These are phyloP conservation scores for Neofusicoccum umdonicola DNA, from an alignment of 2,329 filamentous ascomycete genomes.

Conservation along the genomic window DNA sequence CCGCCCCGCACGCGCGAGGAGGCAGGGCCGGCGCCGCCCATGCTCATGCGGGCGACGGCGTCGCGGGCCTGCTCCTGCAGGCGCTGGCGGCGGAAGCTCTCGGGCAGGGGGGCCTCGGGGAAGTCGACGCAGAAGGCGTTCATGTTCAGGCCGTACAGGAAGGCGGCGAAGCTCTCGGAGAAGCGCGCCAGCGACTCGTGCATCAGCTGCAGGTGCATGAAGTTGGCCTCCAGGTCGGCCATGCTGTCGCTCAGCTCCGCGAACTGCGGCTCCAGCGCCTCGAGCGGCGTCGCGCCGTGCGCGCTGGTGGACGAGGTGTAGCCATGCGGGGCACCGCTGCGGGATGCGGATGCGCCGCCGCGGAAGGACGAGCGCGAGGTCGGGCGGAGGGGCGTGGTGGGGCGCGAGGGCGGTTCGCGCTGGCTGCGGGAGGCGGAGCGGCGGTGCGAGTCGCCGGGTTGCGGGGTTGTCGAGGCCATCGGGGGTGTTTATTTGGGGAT, in stretches of 20 bases:
- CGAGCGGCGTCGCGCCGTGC: constrained; percentile 64
- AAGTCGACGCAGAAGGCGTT: constrained; percentile 99
- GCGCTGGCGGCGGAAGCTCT: constrained; percentile 70
- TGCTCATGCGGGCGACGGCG: constrained; percentile 4
- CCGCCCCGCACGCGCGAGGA: not conserved
- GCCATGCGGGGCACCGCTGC: constrained; percentile 19
- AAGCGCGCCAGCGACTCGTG: constrained; percentile 92
- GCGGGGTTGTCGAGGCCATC: constrained; percentile 25
- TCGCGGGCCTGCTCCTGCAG: constrained; percentile 46
- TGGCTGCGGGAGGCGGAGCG: constrained; percentile 58
- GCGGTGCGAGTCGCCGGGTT: constrained; percentile 5
- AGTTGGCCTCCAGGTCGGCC: constrained; percentile 93
- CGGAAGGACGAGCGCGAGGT: constrained; percentile 87
- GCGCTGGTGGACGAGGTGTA: constrained; percentile 34
- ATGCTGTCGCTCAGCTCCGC: constrained; percentile 91
- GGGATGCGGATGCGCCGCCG: constrained; percentile 53
- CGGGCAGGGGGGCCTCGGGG: constrained; percentile 82
- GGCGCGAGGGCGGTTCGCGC: constrained; percentile 61
- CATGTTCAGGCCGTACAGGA: constrained; percentile 96
- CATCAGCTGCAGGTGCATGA: constrained; percentile 96
- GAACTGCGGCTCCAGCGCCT: constrained; percentile 83
- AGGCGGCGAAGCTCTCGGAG: constrained; percentile 92
- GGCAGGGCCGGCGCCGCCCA: not conserved
- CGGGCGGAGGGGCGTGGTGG: constrained; percentile 87
- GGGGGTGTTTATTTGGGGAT: not conserved